Base-by-base conservation (phyloP, 768 basidiomycete species). In the Pleurotus eryngii region DNA sequence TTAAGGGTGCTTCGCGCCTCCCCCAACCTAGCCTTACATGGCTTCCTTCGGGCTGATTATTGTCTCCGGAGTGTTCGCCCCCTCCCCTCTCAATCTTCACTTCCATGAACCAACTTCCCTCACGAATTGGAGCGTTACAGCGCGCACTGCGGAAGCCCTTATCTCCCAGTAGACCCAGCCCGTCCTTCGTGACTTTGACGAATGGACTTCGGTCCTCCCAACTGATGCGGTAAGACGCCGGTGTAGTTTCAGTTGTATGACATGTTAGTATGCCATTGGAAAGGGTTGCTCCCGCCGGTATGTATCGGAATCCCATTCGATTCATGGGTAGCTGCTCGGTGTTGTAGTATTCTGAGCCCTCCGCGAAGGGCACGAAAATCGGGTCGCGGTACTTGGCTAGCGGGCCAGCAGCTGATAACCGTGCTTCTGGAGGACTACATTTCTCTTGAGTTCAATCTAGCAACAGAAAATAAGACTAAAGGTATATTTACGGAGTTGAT, bases 31-130 rank as follows among this genome's bases (percentile, higher is more conserved):
- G 72, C 15, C 97, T 78, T 37, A 98, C 88, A 72, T 98, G 88
- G 53, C 90, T 82, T 22, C 88, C 91, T 67, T 89, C 85, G 7
- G 72, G 70, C 64, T 75, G 71, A 47, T 77, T 73, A 60, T 75
- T 74, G 2, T 83, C 86, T 20, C 72, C 65, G 27, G 67, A 66
- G 57, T 72, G 75, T 55, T 85, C 87, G 1, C 87, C 90, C 2
- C 89, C 89, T 0, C 90, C 88, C 43, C 82, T 80, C 18, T 88
- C 74, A 61, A 98, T 79, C 67, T 83, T 83, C 47, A 96, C 84
- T 75, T 99, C 97, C 79, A 95, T 84, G 69, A 95, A 98, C 94
- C 94, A 98, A 11, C 81, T 82, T 4, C 97, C 97, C 63, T 95
- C 86, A 20, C 92, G 79, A 18, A 98, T 81, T 0, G 93, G 90